Conservation (phyloP, 192 early-diverging fungal species). For the Backusella australiensis region DNA sequence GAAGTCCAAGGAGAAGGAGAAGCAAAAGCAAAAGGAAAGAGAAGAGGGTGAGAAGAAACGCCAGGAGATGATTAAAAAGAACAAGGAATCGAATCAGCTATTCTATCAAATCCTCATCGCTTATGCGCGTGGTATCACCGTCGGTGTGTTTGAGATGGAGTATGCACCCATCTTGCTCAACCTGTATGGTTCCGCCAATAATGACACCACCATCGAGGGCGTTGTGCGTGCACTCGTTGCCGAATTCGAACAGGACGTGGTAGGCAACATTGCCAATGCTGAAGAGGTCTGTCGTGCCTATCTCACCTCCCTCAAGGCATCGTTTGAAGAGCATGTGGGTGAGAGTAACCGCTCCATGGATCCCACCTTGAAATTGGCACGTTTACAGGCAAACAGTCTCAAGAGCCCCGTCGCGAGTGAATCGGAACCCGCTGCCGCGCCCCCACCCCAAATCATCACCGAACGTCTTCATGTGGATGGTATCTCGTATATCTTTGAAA, state of each 20-base stretch:
- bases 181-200: conserved; percentile 31
- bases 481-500: conserved; percentile 30
- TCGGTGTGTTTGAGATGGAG: conserved; percentile 40
- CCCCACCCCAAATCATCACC: conserved; percentile 27
- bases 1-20: background rate
- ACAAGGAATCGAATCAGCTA: conserved; percentile 23
- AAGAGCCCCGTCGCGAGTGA: background rate
- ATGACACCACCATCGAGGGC: conserved; percentile 44
- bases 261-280: conserved; percentile 10
- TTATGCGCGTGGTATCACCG: conserved; percentile 41
- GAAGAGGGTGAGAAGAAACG: conserved; percentile 9
- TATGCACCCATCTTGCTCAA: conserved; percentile 29
- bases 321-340: conserved; percentile 34
- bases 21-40: background rate
- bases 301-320: conserved; percentile 33
- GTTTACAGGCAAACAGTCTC: conserved; percentile 19
- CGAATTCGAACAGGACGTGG: conserved; percentile 36
- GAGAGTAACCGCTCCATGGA: conserved; percentile 25
- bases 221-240: conserved; percentile 40
- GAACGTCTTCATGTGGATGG: conserved; percentile 43
- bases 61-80: conserved; percentile 17
- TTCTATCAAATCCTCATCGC: conserved; percentile 39
- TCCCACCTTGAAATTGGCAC: conserved; percentile 39
- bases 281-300: conserved; percentile 35
- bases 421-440: background rate